phyloP scores from a whole-genome alignment of 805 yeast genomes.

The Candida anglica region DNA sequence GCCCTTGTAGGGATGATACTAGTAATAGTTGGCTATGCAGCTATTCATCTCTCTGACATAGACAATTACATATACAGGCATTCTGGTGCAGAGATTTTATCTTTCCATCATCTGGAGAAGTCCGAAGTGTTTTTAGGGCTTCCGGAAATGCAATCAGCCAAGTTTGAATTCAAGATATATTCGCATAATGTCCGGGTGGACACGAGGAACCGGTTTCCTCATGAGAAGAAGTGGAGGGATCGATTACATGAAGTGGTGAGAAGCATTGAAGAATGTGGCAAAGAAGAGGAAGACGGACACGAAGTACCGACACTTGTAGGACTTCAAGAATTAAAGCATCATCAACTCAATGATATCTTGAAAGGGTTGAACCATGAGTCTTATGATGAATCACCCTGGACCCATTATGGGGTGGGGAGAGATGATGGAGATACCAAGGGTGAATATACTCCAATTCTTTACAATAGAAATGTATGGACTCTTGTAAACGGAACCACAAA shows the following conservation, averaged over 20 bases:
- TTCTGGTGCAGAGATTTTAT: background rate
- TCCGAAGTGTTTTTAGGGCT: background rate
- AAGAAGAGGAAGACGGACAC: background rate
- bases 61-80: background rate
- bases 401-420: constrained; percentile 44
- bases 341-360: constrained; percentile 7
- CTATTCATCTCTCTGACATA: background rate
- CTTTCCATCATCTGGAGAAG: background rate
- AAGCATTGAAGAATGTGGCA: constrained; percentile 2
- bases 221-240: constrained; percentile 5
- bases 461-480: constrained; percentile 31
- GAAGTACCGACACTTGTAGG: constrained; percentile 6
- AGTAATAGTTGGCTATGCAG: background rate
- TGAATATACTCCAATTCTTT: constrained; percentile 49
- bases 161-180: constrained; percentile 10
- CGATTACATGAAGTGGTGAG: constrained; percentile 4
- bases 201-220: constrained; percentile 2
- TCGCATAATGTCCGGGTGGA: constrained; percentile 9
- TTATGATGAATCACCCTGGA: constrained; percentile 30
- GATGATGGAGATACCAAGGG: constrained; percentile 49
- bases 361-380: constrained; percentile 4
- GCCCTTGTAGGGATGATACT: background rate
- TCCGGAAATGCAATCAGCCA: too few species aligned
- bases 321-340: constrained; percentile 7
- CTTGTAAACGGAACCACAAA: constrained; percentile 38